Conservation (phyloP, 1,284 basidiomycete genomes). For the Mixia osmundae region DNA sequence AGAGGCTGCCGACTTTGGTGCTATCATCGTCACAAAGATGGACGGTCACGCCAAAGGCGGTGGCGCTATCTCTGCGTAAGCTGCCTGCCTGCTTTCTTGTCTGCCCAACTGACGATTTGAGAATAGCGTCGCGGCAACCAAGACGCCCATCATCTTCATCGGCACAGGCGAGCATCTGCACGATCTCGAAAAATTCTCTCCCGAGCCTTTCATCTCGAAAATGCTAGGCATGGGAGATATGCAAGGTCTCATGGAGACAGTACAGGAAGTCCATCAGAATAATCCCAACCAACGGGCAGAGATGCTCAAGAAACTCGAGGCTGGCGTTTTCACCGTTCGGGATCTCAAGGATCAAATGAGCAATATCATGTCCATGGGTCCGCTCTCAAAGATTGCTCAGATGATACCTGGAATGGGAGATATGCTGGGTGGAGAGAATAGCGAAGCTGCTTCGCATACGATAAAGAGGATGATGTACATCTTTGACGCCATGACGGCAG, state of each 20-base stretch:
- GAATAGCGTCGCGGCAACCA: conserved; percentile 76
- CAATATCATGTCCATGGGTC: conserved; percentile 98
- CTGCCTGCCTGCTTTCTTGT: conserved; percentile 6
- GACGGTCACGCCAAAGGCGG: conserved; percentile 98
- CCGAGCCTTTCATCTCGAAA: conserved; percentile 93
- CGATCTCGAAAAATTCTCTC: conserved; percentile 85
- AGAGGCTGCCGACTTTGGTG: conserved; percentile 88
- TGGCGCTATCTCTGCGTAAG: conserved; percentile 89
- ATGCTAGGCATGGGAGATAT: conserved; percentile 87
- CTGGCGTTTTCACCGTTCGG: conserved; percentile 84
- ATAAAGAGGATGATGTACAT: conserved; percentile 99
- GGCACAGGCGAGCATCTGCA: conserved; percentile 92
- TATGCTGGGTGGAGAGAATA: conserved; percentile 58
- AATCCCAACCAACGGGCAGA: conserved; percentile 66
- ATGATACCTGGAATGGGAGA: conserved; percentile 96
- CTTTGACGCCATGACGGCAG: conserved; percentile 86
- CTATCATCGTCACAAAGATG: conserved; percentile 98
- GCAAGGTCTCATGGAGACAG: conserved; percentile 89
- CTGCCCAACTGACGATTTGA: background rate
- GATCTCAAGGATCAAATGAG: conserved; percentile 96
- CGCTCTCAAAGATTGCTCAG: conserved; percentile 88
- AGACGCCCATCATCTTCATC: conserved; percentile 95
- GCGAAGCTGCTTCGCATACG: conserved; percentile 55
- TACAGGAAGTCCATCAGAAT: conserved; percentile 85
- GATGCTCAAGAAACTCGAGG: conserved; percentile 92